Evolutionary conservation across 805 yeast genomes (phyloP).

Genomic region (Myxozyma sirexii): DNA sequence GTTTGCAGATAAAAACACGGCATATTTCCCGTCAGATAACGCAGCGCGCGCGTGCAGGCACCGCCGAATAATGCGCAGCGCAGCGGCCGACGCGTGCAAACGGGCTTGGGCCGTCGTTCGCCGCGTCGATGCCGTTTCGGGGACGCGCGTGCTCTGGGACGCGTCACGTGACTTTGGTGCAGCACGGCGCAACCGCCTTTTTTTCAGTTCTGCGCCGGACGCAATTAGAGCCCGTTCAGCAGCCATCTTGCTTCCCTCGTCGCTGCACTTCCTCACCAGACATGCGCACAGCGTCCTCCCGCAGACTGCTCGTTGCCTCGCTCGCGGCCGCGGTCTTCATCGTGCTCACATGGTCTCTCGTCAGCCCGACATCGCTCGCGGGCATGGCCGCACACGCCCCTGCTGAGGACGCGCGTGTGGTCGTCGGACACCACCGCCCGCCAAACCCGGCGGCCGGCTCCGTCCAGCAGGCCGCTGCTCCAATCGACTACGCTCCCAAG

Average conservation of each 20-base stretch:
- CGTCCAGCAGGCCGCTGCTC: conserved; percentile 1
- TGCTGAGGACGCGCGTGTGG: neutral
- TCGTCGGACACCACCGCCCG: neutral
- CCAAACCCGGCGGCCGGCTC: neutral
- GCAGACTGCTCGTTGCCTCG: conserved; percentile 1
- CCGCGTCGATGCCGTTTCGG: too few species aligned
- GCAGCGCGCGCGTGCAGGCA: too few species aligned
- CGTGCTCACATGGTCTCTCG: conserved; percentile 6
- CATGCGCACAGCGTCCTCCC: conserved; percentile 9
- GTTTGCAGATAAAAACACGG: too few species aligned
- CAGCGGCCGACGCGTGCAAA: neutral
- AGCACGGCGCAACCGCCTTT: conserved; percentile 10
- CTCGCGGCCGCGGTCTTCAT: conserved; percentile 4
- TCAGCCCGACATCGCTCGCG: conserved; percentile 3
- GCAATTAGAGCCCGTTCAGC: neutral
- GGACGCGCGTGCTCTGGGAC: too few species aligned
- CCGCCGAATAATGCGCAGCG: too few species aligned
- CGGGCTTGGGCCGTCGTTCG: too few species aligned
- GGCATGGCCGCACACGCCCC: neutral
- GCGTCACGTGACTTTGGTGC: conserved; percentile 3
- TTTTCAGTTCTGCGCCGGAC: neutral
- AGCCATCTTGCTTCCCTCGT: neutral
- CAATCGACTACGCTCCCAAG: neutral
- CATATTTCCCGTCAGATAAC: too few species aligned
- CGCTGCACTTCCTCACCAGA: neutral